phyloP scores from a whole-genome alignment of 2,329 filamentous ascomycete species.

The Berkeleyomyces rouxiae region DNA sequence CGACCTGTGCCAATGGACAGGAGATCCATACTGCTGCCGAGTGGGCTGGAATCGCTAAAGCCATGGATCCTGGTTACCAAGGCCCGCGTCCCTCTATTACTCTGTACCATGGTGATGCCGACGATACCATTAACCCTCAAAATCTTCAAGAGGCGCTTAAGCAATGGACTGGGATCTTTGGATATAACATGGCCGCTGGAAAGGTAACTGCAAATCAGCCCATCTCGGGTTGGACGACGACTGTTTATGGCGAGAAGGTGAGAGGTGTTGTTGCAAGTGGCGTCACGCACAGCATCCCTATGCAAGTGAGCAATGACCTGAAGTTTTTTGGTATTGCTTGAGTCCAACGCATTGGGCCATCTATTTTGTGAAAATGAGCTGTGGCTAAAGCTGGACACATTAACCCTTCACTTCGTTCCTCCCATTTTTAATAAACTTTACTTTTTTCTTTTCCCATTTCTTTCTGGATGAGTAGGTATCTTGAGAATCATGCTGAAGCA shows the following conservation, averaged over 20 bases:
- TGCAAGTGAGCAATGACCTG: constrained; percentile 18
- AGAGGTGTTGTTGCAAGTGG: constrained; percentile 17
- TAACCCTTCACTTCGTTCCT: too few species aligned
- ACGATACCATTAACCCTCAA: constrained; percentile 31
- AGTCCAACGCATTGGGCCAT: too few species aligned
- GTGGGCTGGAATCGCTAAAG: constrained; percentile 26
- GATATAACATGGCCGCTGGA: constrained; percentile 21
- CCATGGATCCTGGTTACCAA: constrained; percentile 33
- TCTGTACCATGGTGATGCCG: constrained; percentile 39
- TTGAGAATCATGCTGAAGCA: too few species aligned
- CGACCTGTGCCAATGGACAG: constrained; percentile 35
- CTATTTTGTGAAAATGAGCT: too few species aligned
- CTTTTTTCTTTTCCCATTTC: too few species aligned
- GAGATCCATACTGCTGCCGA: constrained; percentile 24
- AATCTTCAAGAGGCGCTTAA: constrained; percentile 43
- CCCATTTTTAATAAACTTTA: too few species aligned
- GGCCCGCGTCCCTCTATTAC: constrained; percentile 39
- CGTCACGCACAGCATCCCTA: constrained; percentile 18
- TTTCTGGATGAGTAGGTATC: too few species aligned
- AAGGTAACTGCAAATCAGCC: constrained; percentile 21
- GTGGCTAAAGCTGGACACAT: too few species aligned
- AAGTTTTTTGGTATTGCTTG: constrained; percentile 11
- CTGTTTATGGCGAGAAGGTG: constrained; percentile 23
- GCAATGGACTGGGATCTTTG: constrained; percentile 37
- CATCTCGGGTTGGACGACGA: constrained; percentile 24